Base-by-base conservation (phyloP, 139 green algal species). In the Picochlorum sp. region DNA sequence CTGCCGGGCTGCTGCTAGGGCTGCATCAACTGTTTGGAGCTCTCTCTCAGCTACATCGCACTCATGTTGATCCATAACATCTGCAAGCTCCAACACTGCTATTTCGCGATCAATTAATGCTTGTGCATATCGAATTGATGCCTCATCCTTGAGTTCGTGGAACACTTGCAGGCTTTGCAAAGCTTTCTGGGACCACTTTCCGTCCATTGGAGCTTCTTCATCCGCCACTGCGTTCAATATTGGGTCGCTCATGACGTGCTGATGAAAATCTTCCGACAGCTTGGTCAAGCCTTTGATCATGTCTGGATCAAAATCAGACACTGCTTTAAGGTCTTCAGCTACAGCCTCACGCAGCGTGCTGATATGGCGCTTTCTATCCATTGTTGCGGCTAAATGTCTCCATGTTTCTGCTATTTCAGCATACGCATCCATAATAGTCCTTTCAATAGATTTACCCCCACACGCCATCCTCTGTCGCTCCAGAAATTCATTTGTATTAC, bases 61-160 rank as follows among this genome's bases (percentile, higher is more conserved):
- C 60, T 92, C 82, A 11, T 71, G 26, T 61, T 58, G 58, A 34
- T 86, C 77, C 82, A 90, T 87, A n/a, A 76, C 76, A 73, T 87
- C 78, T 6, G 78, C 68, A 11, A 92, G 80, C 37, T 77, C 61
- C 46, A 90, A 68, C 18, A 80, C 80, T 0, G 82, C 74, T 20
- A 83, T 58, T 69, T 92, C 84, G 0, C 85, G 74, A 50, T 88
- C 78, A 8, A 92, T 69, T 71, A 92, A 71, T 9, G 82, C 76
- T 15, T 71, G 54, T 2, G 85, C 85, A 47, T 90, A 92, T 62
- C 69, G 49, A 37, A 72, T 72, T 32, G 44, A 47, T 30, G 37
- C 38, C 34, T 72, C 63, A 16, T 72, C 69, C 56, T 76, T 76
- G 7, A 76, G 58, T 56, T 68, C 44, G 30, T 76, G 63, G 24